phyloP scores from a whole-genome alignment of 257 asterid species.

The Solanum sitiens region DNA sequence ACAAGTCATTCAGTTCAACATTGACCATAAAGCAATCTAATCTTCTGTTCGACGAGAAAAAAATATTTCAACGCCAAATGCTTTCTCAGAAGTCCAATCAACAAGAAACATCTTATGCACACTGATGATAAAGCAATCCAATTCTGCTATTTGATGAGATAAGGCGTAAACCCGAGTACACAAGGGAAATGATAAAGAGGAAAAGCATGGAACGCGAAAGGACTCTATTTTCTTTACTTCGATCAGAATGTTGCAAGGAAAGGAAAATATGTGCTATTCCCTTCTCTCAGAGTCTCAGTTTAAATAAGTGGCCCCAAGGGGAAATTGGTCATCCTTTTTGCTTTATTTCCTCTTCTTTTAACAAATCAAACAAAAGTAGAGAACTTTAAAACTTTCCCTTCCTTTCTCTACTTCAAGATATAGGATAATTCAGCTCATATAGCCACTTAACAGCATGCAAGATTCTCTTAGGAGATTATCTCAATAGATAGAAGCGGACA shows the following conservation, averaged over 20 bases:
- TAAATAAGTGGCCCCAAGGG: background rate
- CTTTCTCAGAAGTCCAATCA: background rate
- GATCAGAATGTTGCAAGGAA: background rate
- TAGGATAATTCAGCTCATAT: background rate
- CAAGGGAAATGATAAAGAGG: background rate
- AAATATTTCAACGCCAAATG: background rate
- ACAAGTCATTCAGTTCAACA: background rate
- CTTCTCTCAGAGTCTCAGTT: background rate
- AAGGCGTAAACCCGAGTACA: background rate
- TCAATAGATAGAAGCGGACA: background rate
- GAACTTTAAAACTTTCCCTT: background rate
- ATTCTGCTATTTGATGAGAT: background rate
- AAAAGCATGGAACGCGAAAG: background rate
- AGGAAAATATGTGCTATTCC: background rate
- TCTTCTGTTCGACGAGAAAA: background rate
- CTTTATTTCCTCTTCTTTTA: background rate
- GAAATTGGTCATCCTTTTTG: background rate
- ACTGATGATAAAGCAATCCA: background rate
- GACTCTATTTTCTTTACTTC: background rate
- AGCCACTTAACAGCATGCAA: background rate
- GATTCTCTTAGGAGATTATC: background rate
- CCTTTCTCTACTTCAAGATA: background rate
- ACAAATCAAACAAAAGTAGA: background rate
- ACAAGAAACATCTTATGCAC: background rate
- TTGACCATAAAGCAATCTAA: background rate